phyloP scores from a whole-genome alignment of 345 rosid species.

The Dovyalis caffra region DNA sequence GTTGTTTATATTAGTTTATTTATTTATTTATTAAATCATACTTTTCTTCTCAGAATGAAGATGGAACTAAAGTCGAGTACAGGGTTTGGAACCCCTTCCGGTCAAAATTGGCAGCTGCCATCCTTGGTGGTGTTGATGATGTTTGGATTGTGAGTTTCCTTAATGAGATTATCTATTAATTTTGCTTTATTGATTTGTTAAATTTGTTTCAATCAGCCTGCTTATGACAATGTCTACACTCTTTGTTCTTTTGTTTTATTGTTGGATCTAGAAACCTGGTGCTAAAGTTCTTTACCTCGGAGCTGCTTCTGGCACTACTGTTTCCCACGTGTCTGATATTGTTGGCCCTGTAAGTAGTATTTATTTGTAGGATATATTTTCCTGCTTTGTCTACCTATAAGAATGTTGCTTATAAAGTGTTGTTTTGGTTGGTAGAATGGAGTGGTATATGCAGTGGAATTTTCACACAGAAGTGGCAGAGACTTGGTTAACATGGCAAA shows the following conservation, averaged over 20 bases:
- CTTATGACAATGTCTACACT: background rate
- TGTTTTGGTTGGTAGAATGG: conserved; percentile 49
- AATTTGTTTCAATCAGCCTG: background rate
- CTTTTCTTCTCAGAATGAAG: conserved; percentile 54
- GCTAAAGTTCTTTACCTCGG: conserved; percentile 94
- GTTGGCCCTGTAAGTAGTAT: conserved; percentile 83
- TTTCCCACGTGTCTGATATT: conserved; percentile 92
- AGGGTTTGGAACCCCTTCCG: conserved; percentile 98
- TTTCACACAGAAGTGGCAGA: conserved; percentile 95
- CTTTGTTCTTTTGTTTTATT: background rate
- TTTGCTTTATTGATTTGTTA: background rate
- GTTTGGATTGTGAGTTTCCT: conserved; percentile 75
- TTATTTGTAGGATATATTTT: background rate
- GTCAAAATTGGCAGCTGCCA: conserved; percentile 92
- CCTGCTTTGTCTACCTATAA: background rate
- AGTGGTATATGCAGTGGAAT: conserved; percentile 93
- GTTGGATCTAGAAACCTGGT: conserved; percentile 73
- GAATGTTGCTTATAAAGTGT: background rate
- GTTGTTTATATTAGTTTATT: background rate
- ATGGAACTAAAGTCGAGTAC: conserved; percentile 89
- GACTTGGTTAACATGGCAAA: conserved; percentile 99
- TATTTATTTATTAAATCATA: background rate
- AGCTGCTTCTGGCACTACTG: conserved; percentile 99
- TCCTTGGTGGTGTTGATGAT: conserved; percentile 97
- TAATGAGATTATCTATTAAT: background rate